Base-by-base conservation (phyloP, 352 stramenopile species). In the Phytophthora podocarpi region DNA sequence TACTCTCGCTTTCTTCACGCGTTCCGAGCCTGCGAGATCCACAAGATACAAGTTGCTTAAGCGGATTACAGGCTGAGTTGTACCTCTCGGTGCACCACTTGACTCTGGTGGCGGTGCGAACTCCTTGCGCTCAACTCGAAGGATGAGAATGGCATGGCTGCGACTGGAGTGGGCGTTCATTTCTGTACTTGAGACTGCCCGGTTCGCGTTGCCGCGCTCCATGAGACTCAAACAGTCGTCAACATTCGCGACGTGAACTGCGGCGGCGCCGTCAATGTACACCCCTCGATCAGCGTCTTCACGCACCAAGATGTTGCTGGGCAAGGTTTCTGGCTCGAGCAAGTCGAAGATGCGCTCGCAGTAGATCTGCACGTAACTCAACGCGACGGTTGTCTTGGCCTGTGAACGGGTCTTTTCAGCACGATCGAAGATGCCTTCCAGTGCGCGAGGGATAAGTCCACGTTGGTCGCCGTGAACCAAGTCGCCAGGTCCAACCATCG, bases 141-240 rank as follows among this genome's bases (percentile, higher is more conserved):
- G 69, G 30, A 90, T 93, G 53, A 97, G 74, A 20, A 97, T 77
- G 8, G 90, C 82, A 59, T 98, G 90, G 21, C 80, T 95, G 13
- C 90, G 85, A 59, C 82, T 96, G 40, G 76, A 93, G 42, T 92
- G 72, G 0, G 80, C 87, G 60, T 98, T 98, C 85, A 96, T 96
- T 30, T 78, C 63, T 0, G 91, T 98, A 27, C 77, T 81, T 11
- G 89, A 88, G 6, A 93, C 87, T 2, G 82, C 87, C 15, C 91
- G 81, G 27, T 93, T 87, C 5, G 66, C 73, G 21, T 89, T 88
- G 13, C 83, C 85, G 2, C 54, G 59, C 8, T 60, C 45, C n/a
- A 88, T 65, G 4, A 87, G 67, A 16, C 21, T 35, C 37, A 89
- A 51, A 30, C 82, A 91, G 23, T 83, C 80, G 11, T 65, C 54